These are phyloP conservation scores for Salix koriyanagi DNA, from an alignment of 345 rosid species.

Conservation along the genomic window DNA sequence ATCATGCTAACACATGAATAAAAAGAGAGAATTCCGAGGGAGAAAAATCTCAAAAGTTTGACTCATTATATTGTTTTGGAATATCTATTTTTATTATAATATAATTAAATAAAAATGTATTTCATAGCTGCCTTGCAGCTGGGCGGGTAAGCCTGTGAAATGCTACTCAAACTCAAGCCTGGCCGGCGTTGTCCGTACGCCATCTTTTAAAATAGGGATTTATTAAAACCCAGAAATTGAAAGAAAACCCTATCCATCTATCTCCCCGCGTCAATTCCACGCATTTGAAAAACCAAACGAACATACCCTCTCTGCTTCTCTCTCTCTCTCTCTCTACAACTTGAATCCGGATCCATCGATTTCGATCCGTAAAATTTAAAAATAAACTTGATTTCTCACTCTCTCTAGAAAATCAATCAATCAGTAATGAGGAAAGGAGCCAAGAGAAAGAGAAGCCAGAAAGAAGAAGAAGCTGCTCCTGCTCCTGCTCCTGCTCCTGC, in stretches of 20 bases:
- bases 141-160: no score
- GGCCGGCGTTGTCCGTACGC: no score
- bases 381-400: neutral
- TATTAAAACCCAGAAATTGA: neutral
- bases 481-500: neutral
- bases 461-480: constrained; percentile 13
- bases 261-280: constrained; percentile 3
- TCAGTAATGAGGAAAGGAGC: constrained; percentile 20
- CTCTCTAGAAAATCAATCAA: neutral
- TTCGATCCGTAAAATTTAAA: neutral
- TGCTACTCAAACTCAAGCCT: no score
- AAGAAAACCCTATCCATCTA: neutral
- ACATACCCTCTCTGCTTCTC: neutral
- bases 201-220: no score
- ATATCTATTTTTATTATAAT: no score
- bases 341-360: neutral
- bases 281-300: neutral
- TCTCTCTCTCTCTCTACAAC: neutral
- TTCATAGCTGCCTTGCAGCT: no score
- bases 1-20: no score
- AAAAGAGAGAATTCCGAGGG: no score
- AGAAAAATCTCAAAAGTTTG: no score
- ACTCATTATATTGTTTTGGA: no score
- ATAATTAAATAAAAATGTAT: no score
- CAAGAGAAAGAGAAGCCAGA: constrained; percentile 18